A percentile compares a stretch with the other conserved stretches of the same genome.
Conservation (phyloP, 306 rosid genomes). For the Mucuna pruriens region DNA sequence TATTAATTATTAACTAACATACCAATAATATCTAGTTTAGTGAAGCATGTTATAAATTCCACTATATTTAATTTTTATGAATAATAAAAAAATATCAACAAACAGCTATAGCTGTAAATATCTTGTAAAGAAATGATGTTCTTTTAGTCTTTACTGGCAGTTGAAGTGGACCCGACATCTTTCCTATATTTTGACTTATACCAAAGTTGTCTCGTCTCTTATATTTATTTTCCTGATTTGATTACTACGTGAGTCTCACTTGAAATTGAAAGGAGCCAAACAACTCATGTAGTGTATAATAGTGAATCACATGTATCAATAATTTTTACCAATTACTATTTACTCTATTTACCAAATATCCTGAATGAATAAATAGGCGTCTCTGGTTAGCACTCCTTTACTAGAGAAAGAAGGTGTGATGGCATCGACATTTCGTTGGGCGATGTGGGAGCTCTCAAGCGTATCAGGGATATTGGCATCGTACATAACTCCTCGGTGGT, state of each 20-base stretch:
- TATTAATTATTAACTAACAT: neutral
- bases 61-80: too few relatives aligned
- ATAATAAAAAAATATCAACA: too few relatives aligned
- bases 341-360: neutral
- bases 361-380: neutral
- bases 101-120: neutral
- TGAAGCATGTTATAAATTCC: too few relatives aligned
- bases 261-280: too few relatives aligned
- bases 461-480: conserved; percentile 44
- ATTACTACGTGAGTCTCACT: too few relatives aligned
- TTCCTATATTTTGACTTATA: neutral
- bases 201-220: neutral
- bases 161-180: neutral
- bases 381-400: neutral
- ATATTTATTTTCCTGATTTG: too few relatives aligned
- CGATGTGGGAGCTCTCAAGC: conserved; percentile 20
- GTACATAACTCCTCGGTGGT: conserved; percentile 43
- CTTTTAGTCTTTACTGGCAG: neutral
- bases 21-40: too few relatives aligned
- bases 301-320: too few relatives aligned
- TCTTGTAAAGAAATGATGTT: neutral
- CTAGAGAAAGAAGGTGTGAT: neutral
- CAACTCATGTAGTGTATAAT: too few relatives aligned
- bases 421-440: conserved; percentile 51
- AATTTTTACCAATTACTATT: too few relatives aligned